Evolutionary conservation across 192 early-diverging fungal genomes (phyloP).

Genomic region (Gryganskiella cystojenkinii): DNA sequence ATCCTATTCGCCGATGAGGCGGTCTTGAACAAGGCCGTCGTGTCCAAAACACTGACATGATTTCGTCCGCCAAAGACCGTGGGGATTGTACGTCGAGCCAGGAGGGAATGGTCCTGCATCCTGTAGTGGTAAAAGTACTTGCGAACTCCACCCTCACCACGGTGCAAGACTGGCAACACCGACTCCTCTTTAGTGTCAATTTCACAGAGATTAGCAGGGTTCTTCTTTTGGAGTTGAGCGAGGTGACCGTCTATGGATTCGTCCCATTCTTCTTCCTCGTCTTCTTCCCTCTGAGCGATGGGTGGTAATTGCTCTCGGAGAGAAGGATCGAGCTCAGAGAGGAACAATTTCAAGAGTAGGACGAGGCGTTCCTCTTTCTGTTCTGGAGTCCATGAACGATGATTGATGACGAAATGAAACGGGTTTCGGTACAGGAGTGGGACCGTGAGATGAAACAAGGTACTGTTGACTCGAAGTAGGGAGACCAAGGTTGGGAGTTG

Average conservation of each 20-base stretch:
- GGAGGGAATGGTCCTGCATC: slow-evolving; percentile 31
- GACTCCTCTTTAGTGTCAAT: neutral
- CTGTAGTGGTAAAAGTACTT: slow-evolving; percentile 47
- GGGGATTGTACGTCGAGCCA: slow-evolving; percentile 16
- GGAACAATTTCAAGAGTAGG: slow-evolving; percentile 20
- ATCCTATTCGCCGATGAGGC: no score
- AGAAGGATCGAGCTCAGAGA: slow-evolving; percentile 26
- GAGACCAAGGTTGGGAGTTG: slow-evolving; percentile 26
- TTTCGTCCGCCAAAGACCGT: slow-evolving; percentile 15
- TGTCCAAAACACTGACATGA: no score
- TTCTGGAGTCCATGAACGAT: slow-evolving; percentile 2
- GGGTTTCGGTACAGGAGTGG: slow-evolving; percentile 43
- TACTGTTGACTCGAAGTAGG: slow-evolving; percentile 36
- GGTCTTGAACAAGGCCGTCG: no score
- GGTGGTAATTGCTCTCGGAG: slow-evolving; percentile 18
- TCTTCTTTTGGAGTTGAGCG: neutral
- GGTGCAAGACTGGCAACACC: neutral
- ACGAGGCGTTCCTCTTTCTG: slow-evolving; percentile 13
- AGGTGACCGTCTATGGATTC: neutral
- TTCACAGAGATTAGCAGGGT: no score
- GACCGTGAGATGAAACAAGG: slow-evolving; percentile 21
- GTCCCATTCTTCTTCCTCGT: slow-evolving; percentile 25
- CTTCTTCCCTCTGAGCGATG: neutral
- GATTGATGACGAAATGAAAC: slow-evolving; percentile 19
- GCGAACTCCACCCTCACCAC: neutral